Percentiles rank a stretch among this genome's conserved stretches.
Conservation (phyloP, 306 rosid species). For the Quercus aquifolioides region DNA sequence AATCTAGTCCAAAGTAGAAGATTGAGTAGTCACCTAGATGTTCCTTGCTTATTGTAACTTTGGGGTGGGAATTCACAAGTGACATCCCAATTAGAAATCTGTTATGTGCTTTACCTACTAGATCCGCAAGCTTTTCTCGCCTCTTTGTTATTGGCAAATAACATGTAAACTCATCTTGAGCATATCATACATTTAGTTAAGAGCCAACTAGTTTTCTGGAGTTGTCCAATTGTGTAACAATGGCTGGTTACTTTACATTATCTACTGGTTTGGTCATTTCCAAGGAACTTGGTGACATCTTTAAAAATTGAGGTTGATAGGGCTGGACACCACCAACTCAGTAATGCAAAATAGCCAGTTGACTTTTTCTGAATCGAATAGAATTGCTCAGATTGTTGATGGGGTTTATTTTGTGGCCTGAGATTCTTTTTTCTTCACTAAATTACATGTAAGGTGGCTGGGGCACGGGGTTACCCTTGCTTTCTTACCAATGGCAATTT, state of each 20-base stretch:
- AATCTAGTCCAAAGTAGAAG: background rate
- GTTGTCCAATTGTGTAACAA: background rate
- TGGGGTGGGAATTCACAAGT: background rate
- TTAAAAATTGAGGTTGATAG: no score
- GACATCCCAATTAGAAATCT: background rate
- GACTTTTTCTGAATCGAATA: no score
- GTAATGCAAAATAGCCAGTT: no score
- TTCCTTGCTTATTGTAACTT: background rate
- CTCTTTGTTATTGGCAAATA: background rate
- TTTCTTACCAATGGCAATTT: conserved; percentile 4
- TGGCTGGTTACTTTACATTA: no score
- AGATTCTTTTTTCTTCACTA: background rate
- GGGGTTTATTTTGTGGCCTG: background rate
- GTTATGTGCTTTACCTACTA: background rate
- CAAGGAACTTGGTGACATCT: no score
- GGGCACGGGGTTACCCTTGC: background rate
- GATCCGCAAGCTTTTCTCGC: conserved; percentile 2
- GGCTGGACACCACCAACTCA: no score
- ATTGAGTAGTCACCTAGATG: background rate
- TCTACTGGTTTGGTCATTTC: no score
- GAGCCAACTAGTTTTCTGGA: background rate
- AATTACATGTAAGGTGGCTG: background rate
- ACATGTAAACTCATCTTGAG: conserved; percentile 1
- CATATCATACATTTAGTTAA: background rate
- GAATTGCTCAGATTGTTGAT: no score